Base-by-base conservation (phyloP, 805 yeast genomes). In the Metschnikowia kofuensis region DNA sequence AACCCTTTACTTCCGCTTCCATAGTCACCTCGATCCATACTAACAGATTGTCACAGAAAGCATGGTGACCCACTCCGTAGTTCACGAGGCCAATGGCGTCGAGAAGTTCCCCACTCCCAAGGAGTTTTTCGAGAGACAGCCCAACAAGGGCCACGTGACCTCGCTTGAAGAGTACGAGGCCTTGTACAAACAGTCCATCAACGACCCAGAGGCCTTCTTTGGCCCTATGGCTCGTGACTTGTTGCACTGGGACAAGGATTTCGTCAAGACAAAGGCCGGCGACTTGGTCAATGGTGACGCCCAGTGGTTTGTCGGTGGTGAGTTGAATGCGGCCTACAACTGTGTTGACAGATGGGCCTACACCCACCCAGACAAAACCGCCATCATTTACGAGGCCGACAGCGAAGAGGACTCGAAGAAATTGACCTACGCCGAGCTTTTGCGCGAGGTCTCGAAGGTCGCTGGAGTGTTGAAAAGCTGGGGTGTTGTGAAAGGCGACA, bases 341-440 rank as follows among this genome's bases (percentile, higher is more conserved):
- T 81, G 88, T 76, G 87, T 87, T 46, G 96, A 87, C 68, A 78
- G 94, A 67, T 87, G 86, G 67, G 95, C 96, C 1, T 72, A 83
- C 47, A 66, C 72, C 35, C 78, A 78, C 62, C 96, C 96, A 21
- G 70, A 84, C 62, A 85, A 85, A 65, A 75, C 82, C 1, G 95
- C 95, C 12, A 74, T 87, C 48, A 78, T 86, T 52, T 87, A 84
- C 68, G 96, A 87, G 73, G 88, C 90, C 45, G 96, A 87, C 65
- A 90, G 84, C 57, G 87, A 84, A 51, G 76, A 75, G 52, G 81
- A 82, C 57, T 83, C 87, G 38, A 70, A 75, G 57, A 75, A 70
- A 31, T 69, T 87, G 61, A 82, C 92, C 21, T 87, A 79, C 65
- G 85, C 85, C 35, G 86, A 87, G 70, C 75, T 87, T 58, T 73